These are phyloP conservation scores for Pachysandra terminalis DNA, from an alignment of 164 flowering plant species.

Conservation along the genomic window DNA sequence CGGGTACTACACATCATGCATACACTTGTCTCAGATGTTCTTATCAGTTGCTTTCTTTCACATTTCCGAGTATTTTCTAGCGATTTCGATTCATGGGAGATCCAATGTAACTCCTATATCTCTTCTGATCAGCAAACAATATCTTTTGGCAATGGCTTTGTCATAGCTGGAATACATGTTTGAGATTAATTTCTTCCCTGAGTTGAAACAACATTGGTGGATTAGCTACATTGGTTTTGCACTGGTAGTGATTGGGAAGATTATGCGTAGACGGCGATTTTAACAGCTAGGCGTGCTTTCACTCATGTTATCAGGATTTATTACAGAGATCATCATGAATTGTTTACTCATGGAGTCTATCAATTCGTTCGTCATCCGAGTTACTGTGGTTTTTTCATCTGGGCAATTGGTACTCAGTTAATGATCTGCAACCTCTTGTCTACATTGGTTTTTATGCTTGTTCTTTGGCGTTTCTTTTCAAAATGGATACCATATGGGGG, in stretches of 20 bases:
- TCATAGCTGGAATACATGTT: constrained; percentile 64
- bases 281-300: constrained; percentile 84
- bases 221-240: constrained; percentile 66
- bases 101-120: too few relatives aligned
- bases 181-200: constrained; percentile 60
- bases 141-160: constrained; percentile 64
- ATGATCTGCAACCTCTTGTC: too few relatives aligned
- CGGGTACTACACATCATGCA: too few relatives aligned
- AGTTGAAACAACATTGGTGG: constrained; percentile 73
- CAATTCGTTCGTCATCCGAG: constrained; percentile 80
- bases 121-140: constrained; percentile 73
- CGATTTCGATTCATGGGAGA: too few relatives aligned
- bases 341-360: constrained; percentile 79
- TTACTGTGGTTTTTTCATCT: too few relatives aligned
- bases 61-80: too few relatives aligned
- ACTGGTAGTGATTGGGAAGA: constrained; percentile 78
- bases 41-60: too few relatives aligned
- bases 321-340: constrained; percentile 57
- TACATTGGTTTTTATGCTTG: constrained; percentile 54
- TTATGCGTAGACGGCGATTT: constrained; percentile 67
- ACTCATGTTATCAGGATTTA: constrained; percentile 68
- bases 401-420: too few relatives aligned
- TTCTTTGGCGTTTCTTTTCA: constrained; percentile 76
- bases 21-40: too few relatives aligned
- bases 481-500: constrained; percentile 84